These are phyloP conservation scores for Talaromyces sp. DNA, from an alignment of 2,329 filamentous ascomycete genomes.

Conservation along the genomic window DNA sequence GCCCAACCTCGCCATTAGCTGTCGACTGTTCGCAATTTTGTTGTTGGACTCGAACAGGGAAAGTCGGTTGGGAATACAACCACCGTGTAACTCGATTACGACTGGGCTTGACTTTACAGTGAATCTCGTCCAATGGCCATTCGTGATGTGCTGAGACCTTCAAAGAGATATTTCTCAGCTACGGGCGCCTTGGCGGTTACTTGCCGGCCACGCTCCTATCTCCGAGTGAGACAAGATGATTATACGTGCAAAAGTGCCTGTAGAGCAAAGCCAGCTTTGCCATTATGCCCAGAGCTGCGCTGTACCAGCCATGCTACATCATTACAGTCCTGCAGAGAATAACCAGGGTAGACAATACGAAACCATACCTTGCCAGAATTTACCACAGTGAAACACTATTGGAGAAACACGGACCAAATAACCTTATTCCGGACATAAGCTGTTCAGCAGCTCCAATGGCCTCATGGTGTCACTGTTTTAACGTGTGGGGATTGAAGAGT, in stretches of 20 bases:
- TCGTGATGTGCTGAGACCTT: neutral
- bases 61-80: neutral
- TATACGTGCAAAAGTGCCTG: neutral
- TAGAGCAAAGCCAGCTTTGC: neutral
- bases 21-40: neutral
- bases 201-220: neutral
- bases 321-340: neutral
- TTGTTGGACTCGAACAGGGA: slow-evolving; percentile 1
- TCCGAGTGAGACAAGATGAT: neutral
- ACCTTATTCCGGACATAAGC: neutral
- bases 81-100: neutral
- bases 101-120: neutral
- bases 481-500: neutral
- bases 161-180: neutral
- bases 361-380: neutral
- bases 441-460: neutral
- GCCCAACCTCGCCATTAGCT: neutral
- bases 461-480: neutral
- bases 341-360: neutral
- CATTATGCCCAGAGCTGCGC: neutral
- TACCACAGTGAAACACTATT: neutral
- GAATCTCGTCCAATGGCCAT: neutral
- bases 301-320: neutral
- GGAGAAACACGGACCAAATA: neutral
- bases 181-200: neutral